Conservation (phyloP, 176 grass and related monocot species). For the Coix lacrymajobi region DNA sequence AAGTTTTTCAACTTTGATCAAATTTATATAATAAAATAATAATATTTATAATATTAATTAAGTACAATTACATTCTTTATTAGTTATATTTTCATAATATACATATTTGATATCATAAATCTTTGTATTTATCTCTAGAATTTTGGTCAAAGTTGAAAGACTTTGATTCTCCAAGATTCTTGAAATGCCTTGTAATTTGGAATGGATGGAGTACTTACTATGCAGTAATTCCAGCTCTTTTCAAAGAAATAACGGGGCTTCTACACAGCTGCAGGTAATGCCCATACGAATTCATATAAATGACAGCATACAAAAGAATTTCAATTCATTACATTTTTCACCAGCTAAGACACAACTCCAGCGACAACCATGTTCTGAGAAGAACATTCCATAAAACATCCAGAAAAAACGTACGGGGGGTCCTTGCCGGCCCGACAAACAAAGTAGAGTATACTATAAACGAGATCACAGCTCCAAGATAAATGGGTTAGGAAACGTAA, state of each 20-base stretch:
- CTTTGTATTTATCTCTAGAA: no score
- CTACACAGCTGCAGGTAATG: neutral
- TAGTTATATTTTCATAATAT: no score
- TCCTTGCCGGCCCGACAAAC: slow-evolving; percentile 21
- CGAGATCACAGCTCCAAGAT: slow-evolving; percentile 26
- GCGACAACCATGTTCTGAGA: slow-evolving; percentile 32
- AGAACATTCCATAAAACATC: slow-evolving; percentile 29
- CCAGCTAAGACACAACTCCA: slow-evolving; percentile 15
- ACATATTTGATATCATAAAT: no score
- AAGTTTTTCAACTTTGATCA: no score
- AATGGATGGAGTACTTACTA: no score
- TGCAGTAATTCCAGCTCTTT: no score
- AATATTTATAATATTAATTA: no score
- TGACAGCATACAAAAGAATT: slow-evolving; percentile 34
- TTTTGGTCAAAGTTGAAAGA: no score
- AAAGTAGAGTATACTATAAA: slow-evolving; percentile 20
- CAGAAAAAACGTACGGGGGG: slow-evolving; percentile 34
- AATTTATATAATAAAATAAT: no score
- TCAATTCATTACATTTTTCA: slow-evolving; percentile 24
- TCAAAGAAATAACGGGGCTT: neutral
- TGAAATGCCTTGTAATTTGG: no score
- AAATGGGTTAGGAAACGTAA: slow-evolving; percentile 47
- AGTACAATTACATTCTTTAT: no score
- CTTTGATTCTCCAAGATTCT: no score
- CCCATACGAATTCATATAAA: neutral